Evolutionary conservation across 202 grass and related monocot genomes (phyloP).

Genomic region (Setaria italica): DNA sequence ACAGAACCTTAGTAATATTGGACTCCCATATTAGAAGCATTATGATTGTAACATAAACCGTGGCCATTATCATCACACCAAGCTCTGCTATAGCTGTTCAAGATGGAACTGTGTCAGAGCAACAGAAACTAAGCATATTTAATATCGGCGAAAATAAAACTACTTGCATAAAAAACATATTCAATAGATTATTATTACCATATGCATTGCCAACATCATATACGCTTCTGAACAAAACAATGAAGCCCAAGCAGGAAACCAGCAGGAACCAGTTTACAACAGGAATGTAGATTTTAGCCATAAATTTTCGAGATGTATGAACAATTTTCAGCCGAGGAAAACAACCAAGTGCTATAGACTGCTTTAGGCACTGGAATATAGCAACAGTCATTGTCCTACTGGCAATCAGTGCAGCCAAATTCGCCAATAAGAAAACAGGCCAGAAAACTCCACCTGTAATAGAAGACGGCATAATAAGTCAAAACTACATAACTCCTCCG

Average conservation of each 20-base stretch:
- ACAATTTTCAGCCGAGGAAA: conserved; percentile 91
- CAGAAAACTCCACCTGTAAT: conserved; percentile 73
- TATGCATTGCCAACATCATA: conserved; percentile 82
- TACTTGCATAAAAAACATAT: conserved; percentile 26
- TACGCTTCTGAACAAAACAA: conserved; percentile 63
- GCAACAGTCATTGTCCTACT: conserved; percentile 84
- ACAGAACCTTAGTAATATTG: conserved; percentile 54
- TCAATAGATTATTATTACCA: conserved; percentile 55
- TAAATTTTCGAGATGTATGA: conserved; percentile 88
- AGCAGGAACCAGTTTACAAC: conserved; percentile 90
- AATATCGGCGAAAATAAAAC: conserved; percentile 20
- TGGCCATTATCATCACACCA: conserved; percentile 93
- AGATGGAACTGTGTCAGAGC: conserved; percentile 32
- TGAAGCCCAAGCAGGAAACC: conserved; percentile 69
- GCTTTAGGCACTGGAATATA: conserved; percentile 86
- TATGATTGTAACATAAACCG: conserved; percentile 75
- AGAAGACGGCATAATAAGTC: conserved; percentile 6
- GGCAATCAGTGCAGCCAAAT: conserved; percentile 82
- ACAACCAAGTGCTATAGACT: conserved; percentile 83
- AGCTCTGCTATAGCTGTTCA: conserved; percentile 78
- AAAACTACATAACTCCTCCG: background rate
- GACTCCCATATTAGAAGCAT: conserved; percentile 94
- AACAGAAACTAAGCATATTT: conserved; percentile 32
- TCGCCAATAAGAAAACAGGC: conserved; percentile 86
- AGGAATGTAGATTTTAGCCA: conserved; percentile 87